A percentile compares a stretch with the other conserved stretches of the same genome.
Conservation (phyloP, 352 stramenopile genomes). For the Elongisporangium prolatum region DNA sequence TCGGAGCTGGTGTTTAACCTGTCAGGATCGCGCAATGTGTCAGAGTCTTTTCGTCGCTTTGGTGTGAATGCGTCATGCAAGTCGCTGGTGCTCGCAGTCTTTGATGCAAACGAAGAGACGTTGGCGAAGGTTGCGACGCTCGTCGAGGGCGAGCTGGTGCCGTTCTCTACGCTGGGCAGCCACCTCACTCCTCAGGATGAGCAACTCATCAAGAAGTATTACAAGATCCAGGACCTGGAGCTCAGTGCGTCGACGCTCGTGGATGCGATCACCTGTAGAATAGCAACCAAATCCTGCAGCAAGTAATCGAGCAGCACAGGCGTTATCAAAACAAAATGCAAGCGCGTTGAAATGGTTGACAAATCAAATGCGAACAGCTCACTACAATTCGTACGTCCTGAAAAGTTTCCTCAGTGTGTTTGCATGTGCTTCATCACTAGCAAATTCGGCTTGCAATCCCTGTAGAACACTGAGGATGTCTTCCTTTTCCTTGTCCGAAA, state of each 20-base stretch:
- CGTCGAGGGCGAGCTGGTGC: conserved; percentile 45
- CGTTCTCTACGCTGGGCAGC: conserved; percentile 39
- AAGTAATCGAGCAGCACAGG: conserved; percentile 40
- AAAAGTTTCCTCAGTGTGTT: conserved; percentile 24
- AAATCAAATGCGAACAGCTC: conserved; percentile 5
- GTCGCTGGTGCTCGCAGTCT: conserved; percentile 64
- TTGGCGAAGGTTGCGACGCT: conserved; percentile 30
- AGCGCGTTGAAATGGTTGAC: not conserved
- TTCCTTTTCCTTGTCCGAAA: conserved; percentile 56
- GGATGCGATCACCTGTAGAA: conserved; percentile 71
- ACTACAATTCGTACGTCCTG: conserved; percentile 40
- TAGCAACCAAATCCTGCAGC: conserved; percentile 86
- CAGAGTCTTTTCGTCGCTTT: conserved; percentile 79
- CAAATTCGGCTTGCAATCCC: conserved; percentile 12
- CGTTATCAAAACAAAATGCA: not conserved
- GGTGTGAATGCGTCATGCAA: conserved; percentile 52
- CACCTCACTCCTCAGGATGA: conserved; percentile 45
- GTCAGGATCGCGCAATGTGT: conserved; percentile 78
- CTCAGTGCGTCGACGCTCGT: conserved; percentile 53
- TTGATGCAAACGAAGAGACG: conserved; percentile 53
- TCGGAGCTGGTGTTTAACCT: conserved; percentile 85
- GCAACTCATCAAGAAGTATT: conserved; percentile 69
- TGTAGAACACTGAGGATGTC: conserved; percentile 47
- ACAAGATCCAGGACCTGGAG: conserved; percentile 83
- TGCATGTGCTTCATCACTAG: conserved; percentile 4